Conservation (phyloP, 129 eudicot genomes). For the Chrysanthemum seticuspe region DNA sequence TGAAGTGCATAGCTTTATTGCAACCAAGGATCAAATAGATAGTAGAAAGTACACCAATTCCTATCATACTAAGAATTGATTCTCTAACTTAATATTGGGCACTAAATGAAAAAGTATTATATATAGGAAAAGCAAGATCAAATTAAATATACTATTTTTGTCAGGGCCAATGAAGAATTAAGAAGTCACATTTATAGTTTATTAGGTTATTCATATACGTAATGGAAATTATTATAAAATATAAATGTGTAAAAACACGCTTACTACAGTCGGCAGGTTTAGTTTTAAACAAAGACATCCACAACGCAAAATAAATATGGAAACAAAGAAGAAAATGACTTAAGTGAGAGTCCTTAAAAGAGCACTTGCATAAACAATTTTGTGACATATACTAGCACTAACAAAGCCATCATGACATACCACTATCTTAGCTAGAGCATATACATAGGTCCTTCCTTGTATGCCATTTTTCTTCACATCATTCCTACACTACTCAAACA, state of each 20-base stretch:
- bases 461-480: slow-evolving; percentile 28
- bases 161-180: too few species aligned
- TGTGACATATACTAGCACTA: slow-evolving; percentile 60
- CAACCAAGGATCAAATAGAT: slow-evolving; percentile 29
- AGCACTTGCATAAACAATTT: slow-evolving; percentile 37
- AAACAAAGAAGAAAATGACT: slow-evolving; percentile 11
- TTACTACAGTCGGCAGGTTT: slow-evolving; percentile 30
- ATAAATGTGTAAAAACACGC: slow-evolving; percentile 23
- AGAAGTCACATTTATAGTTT: slow-evolving; percentile 4
- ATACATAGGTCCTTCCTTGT: slow-evolving; percentile 28
- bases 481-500: slow-evolving; percentile 20
- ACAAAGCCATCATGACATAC: slow-evolving; percentile 42
- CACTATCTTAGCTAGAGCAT: slow-evolving; percentile 33
- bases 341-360: slow-evolving; percentile 41
- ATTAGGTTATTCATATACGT: neutral
- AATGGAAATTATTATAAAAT: neutral
- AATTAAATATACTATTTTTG: neutral
- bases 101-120: slow-evolving; percentile 8
- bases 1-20: slow-evolving; percentile 31
- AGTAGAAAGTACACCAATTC: slow-evolving; percentile 31
- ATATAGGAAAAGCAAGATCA: slow-evolving; percentile 17
- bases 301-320: slow-evolving; percentile 20
- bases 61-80: slow-evolving; percentile 28
- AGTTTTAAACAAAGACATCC: slow-evolving; percentile 20
- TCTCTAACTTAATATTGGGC: slow-evolving; percentile 31